phyloP scores from a whole-genome alignment of 371 early-diverging fungal genomes.

The Parasitella parasitica region DNA sequence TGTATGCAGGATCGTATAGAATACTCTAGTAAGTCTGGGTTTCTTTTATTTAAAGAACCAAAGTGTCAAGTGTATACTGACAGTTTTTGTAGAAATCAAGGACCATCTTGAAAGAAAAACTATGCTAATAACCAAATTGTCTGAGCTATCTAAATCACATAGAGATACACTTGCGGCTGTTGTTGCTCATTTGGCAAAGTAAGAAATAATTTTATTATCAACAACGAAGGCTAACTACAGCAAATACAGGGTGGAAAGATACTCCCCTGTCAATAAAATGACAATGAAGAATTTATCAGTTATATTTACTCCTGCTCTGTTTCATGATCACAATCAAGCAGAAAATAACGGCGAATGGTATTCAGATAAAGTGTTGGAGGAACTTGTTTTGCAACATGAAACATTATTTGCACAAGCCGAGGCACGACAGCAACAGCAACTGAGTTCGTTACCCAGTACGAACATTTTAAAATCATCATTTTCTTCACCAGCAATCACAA shows the following conservation, averaged over 20 bases:
- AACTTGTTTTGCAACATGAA: slow-evolving; percentile 33
- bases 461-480: slow-evolving; percentile 7
- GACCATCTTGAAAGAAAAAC: slow-evolving; percentile 27
- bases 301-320: slow-evolving; percentile 62
- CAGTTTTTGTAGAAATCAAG: slow-evolving; percentile 20
- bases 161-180: slow-evolving; percentile 50
- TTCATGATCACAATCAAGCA: slow-evolving; percentile 61
- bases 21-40: slow-evolving; percentile 50
- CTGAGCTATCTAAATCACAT: slow-evolving; percentile 42
- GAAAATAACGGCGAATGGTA: slow-evolving; percentile 48
- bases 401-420: slow-evolving; percentile 15
- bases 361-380: slow-evolving; percentile 41
- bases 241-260: slow-evolving; percentile 35
- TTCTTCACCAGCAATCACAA: background rate
- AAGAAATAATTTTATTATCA: slow-evolving; percentile 1
- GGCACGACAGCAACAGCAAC: background rate
- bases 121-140: slow-evolving; percentile 34
- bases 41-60: background rate
- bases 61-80: background rate
- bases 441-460: background rate
- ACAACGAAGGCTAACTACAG: background rate
- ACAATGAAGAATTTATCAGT: slow-evolving; percentile 56
- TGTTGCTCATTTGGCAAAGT: slow-evolving; percentile 57
- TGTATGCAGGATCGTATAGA: slow-evolving; percentile 52
- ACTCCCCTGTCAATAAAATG: slow-evolving; percentile 59